Evolutionary conservation across 2,329 filamentous ascomycete species (phyloP).

Genomic region (Scolecobasidium constrictum): DNA sequence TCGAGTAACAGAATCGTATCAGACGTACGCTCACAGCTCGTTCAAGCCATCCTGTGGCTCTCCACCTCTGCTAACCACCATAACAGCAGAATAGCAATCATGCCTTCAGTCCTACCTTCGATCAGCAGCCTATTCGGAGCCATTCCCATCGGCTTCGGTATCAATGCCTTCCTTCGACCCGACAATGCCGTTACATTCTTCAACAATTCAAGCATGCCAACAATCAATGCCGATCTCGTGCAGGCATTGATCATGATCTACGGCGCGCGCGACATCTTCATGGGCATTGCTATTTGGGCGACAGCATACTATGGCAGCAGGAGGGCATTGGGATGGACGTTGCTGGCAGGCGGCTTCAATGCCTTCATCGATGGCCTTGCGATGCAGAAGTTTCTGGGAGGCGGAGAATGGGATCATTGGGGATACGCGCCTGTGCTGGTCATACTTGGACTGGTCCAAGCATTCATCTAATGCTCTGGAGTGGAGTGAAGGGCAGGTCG

Average conservation of each 20-base stretch:
- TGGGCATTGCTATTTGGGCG: slow-evolving; percentile 30
- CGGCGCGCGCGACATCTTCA: slow-evolving; percentile 39
- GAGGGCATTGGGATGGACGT: slow-evolving; percentile 30
- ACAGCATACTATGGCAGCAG: slow-evolving; percentile 28
- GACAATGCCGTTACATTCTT: slow-evolving; percentile 26
- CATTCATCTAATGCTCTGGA: no score
- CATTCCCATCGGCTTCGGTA: slow-evolving; percentile 26
- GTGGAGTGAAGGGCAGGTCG: no score
- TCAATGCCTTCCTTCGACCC: slow-evolving; percentile 29
- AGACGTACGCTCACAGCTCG: no score
- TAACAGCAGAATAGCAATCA: no score
- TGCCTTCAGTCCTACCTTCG: no score
- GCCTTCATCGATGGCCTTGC: slow-evolving; percentile 37
- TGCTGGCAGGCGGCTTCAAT: slow-evolving; percentile 30
- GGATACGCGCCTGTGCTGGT: slow-evolving; percentile 33
- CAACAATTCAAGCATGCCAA: slow-evolving; percentile 23
- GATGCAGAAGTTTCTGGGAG: slow-evolving; percentile 17
- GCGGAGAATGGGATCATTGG: slow-evolving; percentile 40
- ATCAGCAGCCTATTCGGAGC: slow-evolving; percentile 16
- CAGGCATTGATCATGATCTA: slow-evolving; percentile 36
- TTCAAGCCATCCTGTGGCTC: no score
- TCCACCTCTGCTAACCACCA: no score
- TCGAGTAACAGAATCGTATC: no score
- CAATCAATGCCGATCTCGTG: slow-evolving; percentile 27
- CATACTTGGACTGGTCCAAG: slow-evolving; percentile 21